A percentile compares a stretch with the other conserved stretches of the same genome.
Evolutionary conservation across 208 protist species (phyloP).

Genomic region (Trypanosoma cruzi): DNA sequence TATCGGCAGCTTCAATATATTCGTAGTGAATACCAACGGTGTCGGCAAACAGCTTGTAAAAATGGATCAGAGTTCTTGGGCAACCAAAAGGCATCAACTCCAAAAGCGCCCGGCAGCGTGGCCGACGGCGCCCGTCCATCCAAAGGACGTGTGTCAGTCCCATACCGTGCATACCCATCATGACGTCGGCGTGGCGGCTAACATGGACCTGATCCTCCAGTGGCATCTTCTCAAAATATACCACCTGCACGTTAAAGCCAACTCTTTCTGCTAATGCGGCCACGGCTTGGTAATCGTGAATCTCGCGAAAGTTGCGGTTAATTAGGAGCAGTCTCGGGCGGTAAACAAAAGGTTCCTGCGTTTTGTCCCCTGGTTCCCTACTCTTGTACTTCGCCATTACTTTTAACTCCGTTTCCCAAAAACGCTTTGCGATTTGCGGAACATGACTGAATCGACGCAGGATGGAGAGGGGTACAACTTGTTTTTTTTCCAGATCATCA

Average conservation of each 20-base stretch:
- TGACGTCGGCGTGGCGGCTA: constrained; percentile 45
- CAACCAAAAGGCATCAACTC: constrained; percentile 46
- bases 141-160: constrained; percentile 40
- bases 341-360: background rate
- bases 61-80: constrained; percentile 25
- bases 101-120: constrained; percentile 33
- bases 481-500: background rate
- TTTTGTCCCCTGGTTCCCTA: background rate
- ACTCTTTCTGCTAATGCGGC: constrained; percentile 29
- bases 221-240: constrained; percentile 25
- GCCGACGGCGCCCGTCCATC: constrained; percentile 40
- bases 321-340: constrained; percentile 43
- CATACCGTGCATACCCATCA: constrained; percentile 47
- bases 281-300: constrained; percentile 34
- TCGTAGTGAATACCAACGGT: constrained; percentile 29
- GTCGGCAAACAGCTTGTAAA: constrained; percentile 14
- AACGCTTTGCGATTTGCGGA: constrained; percentile 11
- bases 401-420: constrained; percentile 7
- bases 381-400: background rate
- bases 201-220: constrained; percentile 45
- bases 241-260: constrained; percentile 47
- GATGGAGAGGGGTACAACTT: background rate
- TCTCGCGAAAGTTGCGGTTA: constrained; percentile 33
- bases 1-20: constrained; percentile 30
- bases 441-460: constrained; percentile 6